Evolutionary conservation across 2,329 filamentous ascomycete species (phyloP).

Genomic region (Aspergillus bombycis): DNA sequence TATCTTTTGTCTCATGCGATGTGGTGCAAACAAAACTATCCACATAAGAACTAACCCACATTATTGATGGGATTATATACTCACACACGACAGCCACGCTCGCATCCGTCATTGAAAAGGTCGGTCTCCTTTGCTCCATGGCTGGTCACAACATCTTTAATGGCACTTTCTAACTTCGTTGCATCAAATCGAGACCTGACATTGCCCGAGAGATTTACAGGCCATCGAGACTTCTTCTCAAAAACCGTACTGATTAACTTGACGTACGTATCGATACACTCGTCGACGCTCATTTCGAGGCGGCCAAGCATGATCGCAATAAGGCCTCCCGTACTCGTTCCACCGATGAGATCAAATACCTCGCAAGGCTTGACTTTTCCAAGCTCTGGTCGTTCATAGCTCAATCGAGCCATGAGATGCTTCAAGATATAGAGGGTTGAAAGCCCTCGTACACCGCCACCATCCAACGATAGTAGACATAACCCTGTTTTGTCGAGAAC

Average conservation of each 20-base stretch:
- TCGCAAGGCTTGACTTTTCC: constrained; percentile 33
- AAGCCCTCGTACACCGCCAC: constrained; percentile 43
- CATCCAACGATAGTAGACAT: constrained; percentile 27
- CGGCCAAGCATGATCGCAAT: constrained; percentile 53
- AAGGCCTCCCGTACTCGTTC: constrained; percentile 37
- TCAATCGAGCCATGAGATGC: constrained; percentile 30
- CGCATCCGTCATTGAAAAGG: background rate
- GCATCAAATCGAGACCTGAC: background rate
- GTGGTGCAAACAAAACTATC: background rate
- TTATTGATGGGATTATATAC: background rate
- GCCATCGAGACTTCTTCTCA: constrained; percentile 21
- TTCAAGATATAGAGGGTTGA: constrained; percentile 39
- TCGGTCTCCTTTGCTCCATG: background rate
- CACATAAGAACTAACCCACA: background rate
- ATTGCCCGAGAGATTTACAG: background rate
- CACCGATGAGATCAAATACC: constrained; percentile 44
- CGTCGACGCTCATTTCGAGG: constrained; percentile 45
- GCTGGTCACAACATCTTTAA: background rate
- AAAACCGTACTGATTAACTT: constrained; percentile 25
- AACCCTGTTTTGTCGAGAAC: background rate
- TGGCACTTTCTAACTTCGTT: background rate
- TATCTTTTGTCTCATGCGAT: background rate
- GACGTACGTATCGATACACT: constrained; percentile 37
- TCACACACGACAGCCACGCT: background rate
- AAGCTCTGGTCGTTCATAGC: constrained; percentile 21